Evolutionary conservation across 768 basidiomycete genomes (phyloP).

Genomic region (Fibroporia radiculosa): DNA sequence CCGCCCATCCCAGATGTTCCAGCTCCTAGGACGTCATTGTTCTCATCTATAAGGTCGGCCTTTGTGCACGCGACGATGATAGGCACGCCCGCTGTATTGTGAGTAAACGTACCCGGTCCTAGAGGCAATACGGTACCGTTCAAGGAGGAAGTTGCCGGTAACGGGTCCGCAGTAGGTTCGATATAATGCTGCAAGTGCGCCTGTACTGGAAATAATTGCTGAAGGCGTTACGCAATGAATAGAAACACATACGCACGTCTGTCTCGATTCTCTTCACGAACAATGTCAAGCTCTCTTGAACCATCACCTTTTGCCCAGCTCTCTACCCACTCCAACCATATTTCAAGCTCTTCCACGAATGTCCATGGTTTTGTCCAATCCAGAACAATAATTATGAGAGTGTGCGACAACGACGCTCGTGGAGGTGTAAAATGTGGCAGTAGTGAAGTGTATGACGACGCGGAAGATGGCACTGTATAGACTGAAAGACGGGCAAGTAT

Average conservation of each 20-base stretch:
- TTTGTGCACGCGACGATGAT: constrained; percentile 89
- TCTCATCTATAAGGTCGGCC: constrained; percentile 87
- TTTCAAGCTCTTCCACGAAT: constrained; percentile 77
- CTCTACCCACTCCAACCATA: constrained; percentile 85
- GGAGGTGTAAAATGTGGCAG: constrained; percentile 78
- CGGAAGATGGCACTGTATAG: constrained; percentile 81
- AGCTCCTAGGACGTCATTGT: constrained; percentile 55
- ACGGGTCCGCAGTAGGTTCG: constrained; percentile 65
- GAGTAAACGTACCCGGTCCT: constrained; percentile 76
- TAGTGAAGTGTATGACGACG: constrained; percentile 60
- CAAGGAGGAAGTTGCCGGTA: constrained; percentile 55
- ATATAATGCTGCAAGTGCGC: constrained; percentile 84
- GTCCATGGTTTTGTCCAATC: constrained; percentile 97
- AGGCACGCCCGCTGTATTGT: constrained; percentile 80
- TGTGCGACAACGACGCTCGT: constrained; percentile 54
- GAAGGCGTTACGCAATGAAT: constrained; percentile 3
- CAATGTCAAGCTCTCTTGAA: constrained; percentile 64
- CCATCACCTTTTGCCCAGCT: constrained; percentile 66
- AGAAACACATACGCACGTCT: constrained; percentile 52
- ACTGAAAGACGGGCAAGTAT: constrained; percentile 84
- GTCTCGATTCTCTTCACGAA: constrained; percentile 76
- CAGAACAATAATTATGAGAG: constrained; percentile 74
- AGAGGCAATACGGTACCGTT: constrained; percentile 73
- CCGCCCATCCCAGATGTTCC: constrained; percentile 81
- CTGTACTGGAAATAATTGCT: constrained; percentile 49